Evolutionary conservation across 495 filamentous ascomycete genomes (phyloP).

Genomic region (Talaromyces borbonicus): DNA sequence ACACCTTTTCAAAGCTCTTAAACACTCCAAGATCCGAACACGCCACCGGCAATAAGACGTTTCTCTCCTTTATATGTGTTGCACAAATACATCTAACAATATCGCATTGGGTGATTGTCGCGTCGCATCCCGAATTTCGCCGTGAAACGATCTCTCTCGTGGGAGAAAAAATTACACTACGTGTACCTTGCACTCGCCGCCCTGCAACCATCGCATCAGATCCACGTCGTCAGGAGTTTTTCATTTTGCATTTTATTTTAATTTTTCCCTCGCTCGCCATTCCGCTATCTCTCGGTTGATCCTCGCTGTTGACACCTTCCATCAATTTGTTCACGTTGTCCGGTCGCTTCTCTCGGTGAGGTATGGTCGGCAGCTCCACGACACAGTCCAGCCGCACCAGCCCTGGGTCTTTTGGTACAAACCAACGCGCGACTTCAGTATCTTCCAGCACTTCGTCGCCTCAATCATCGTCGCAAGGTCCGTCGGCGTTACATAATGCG

Average conservation of each 20-base stretch:
- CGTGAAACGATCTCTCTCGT: neutral
- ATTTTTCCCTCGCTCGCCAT: neutral
- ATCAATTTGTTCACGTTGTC: too few species aligned
- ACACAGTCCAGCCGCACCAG: slow-evolving; percentile 40
- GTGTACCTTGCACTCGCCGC: neutral
- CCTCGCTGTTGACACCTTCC: too few species aligned
- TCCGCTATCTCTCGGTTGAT: neutral
- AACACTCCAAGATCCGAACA: too few species aligned
- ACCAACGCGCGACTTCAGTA: slow-evolving; percentile 36
- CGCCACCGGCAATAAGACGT: too few species aligned
- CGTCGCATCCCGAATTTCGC: neutral
- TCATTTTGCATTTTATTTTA: neutral
- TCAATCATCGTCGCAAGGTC: slow-evolving; percentile 29
- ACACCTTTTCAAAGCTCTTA: too few species aligned
- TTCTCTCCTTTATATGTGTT: neutral
- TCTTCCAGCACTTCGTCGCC: slow-evolving; percentile 39
- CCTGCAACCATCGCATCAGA: neutral
- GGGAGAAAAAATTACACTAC: too few species aligned
- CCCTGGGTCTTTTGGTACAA: slow-evolving; percentile 37
- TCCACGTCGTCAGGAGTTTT: neutral
- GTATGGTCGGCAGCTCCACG: slow-evolving; percentile 37
- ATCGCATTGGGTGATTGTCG: neutral
- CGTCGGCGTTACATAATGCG: slow-evolving; percentile 41
- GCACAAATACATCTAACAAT: neutral
- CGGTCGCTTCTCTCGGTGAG: slow-evolving; percentile 15